A percentile compares a stretch with the other conserved stretches of the same genome.
phyloP scores from a whole-genome alignment of 2,329 filamentous ascomycete species.

The Xylariales sp. region DNA sequence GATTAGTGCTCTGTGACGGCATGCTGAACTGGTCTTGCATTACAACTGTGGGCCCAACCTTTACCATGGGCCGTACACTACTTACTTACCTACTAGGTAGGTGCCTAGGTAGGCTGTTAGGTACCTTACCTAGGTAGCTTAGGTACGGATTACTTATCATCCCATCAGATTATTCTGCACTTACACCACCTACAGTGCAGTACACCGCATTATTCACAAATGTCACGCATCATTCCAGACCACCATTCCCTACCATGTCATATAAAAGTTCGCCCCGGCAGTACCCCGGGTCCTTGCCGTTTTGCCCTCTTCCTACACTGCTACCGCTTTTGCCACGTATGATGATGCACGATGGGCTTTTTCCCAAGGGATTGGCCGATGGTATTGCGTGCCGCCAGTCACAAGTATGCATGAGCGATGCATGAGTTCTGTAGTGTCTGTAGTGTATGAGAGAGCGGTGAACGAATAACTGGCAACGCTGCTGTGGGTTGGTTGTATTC shows the following conservation, averaged over 20 bases:
- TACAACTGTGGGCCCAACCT: neutral
- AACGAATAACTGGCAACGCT: conserved; percentile 40
- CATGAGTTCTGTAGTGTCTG: conserved; percentile 17
- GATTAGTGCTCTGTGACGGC: conserved; percentile 13
- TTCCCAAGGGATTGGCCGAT: conserved; percentile 43
- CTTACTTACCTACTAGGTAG: neutral
- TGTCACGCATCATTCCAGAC: conserved; percentile 18
- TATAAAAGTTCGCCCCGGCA: no score
- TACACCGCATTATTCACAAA: neutral
- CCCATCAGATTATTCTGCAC: conserved; percentile 7
- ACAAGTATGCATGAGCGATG: conserved; percentile 38
- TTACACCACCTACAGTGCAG: neutral
- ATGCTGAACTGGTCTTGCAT: conserved; percentile 12
- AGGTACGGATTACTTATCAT: conserved; percentile 7
- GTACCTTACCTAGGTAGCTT: neutral
- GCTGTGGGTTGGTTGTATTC: conserved; percentile 28
- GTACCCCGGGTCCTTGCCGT: conserved; percentile 15
- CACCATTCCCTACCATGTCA: neutral
- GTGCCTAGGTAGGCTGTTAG: no score
- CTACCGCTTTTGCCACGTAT: conserved; percentile 43
- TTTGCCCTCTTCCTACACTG: conserved; percentile 26
- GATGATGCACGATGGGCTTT: conserved; percentile 36
- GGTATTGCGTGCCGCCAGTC: conserved; percentile 42
- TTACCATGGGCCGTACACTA: neutral
- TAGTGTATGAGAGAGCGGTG: conserved; percentile 42